Conservation (phyloP, 2,329 filamentous ascomycete genomes). For the Phyllosticta paracitricarpa region DNA sequence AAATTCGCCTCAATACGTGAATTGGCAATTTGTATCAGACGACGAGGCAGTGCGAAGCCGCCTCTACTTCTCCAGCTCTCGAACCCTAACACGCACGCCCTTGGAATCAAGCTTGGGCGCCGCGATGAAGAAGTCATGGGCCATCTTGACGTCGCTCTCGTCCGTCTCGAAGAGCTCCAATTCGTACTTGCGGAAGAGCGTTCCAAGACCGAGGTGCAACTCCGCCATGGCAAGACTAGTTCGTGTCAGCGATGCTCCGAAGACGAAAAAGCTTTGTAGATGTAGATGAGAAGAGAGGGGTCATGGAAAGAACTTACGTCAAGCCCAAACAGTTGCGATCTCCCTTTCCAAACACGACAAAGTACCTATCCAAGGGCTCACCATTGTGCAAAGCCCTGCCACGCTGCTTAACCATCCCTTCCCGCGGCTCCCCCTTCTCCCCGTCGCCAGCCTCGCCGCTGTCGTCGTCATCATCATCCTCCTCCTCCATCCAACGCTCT, state of each 20-base stretch:
- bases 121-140: slow-evolving; percentile 19
- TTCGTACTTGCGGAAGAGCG: slow-evolving; percentile 5
- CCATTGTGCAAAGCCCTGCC: slow-evolving; percentile 19
- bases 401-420: not conserved
- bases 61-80: not conserved
- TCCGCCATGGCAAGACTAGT: not conserved
- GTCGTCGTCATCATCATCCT: not conserved
- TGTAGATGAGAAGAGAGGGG: not conserved
- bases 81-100: slow-evolving; percentile 15
- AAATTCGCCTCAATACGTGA: no score
- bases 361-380: slow-evolving; percentile 28
- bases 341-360: slow-evolving; percentile 33
- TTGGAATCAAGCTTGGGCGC: slow-evolving; percentile 14
- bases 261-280: not conserved
- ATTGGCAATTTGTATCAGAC: not conserved
- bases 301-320: slow-evolving; percentile 13
- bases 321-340: slow-evolving; percentile 34
- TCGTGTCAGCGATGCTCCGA: not conserved
- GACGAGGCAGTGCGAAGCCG: not conserved
- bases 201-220: not conserved
- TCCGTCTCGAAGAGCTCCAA: slow-evolving; percentile 9
- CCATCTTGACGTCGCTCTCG: slow-evolving; percentile 11
- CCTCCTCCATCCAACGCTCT: slow-evolving; percentile 30
- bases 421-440: not conserved
- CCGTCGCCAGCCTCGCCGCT: not conserved